Conservation (phyloP, 1,284 basidiomycete genomes). For the Prillingera fragicola region DNA sequence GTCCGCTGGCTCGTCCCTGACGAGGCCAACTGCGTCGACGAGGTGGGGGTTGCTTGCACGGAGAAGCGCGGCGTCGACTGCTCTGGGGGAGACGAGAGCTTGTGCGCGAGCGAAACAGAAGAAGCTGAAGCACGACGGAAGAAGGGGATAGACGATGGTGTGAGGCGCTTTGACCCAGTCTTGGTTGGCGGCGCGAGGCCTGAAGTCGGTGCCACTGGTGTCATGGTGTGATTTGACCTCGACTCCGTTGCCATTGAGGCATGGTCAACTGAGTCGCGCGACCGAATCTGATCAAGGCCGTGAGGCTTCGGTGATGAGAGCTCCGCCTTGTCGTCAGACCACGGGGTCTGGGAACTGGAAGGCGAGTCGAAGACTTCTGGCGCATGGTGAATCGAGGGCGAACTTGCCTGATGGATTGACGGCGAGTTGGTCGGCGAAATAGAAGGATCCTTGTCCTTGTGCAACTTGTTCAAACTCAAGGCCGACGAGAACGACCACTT, state of each 20-base stretch:
- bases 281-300: constrained; percentile 10
- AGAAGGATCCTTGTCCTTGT: constrained; percentile 31
- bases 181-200: constrained; percentile 11
- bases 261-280: constrained; percentile 11
- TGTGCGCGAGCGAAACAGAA: constrained; percentile 48
- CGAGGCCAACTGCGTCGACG: background rate
- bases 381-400: background rate
- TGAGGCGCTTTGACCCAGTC: constrained; percentile 57
- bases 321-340: constrained; percentile 27
- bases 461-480: constrained; percentile 66
- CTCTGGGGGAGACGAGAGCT: constrained; percentile 16
- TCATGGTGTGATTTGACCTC: constrained; percentile 20
- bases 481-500: constrained; percentile 95
- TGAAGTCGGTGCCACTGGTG: constrained; percentile 17
- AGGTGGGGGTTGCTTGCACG: constrained; percentile 9
- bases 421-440: constrained; percentile 12
- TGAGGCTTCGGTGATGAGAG: constrained; percentile 18
- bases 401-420: background rate
- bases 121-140: constrained; percentile 88
- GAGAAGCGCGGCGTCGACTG: constrained; percentile 8
- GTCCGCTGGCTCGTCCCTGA: constrained; percentile 19
- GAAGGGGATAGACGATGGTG: constrained; percentile 91
- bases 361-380: constrained; percentile 6
- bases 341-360: constrained; percentile 25
- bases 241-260: constrained; percentile 8